Base-by-base conservation (phyloP, 306 rosid genomes). In the Lathyrus sativus region DNA sequence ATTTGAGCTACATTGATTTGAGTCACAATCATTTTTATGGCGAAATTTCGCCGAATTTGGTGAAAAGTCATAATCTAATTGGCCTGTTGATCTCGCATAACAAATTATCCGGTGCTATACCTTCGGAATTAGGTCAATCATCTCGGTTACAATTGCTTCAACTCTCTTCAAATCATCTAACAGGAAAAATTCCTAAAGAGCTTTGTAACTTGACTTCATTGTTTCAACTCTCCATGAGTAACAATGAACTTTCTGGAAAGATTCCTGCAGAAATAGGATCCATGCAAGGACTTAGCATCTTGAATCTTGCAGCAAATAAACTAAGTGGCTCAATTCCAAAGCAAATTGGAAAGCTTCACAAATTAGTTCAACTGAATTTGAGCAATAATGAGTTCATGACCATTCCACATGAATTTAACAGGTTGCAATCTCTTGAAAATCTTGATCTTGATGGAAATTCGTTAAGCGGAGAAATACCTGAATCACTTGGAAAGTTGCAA, bases 381-480 rank as follows among this genome's bases (percentile, higher is more conserved):
- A 73, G 82, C 42, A 38, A 12, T 5, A 78, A 78, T 13, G 44
- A 45, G 26, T 73, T 78, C 54, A n/a, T 1, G 9, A 11, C 7
- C 11, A 62, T 78, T 62, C 79, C 79, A 1, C 5, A 11, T 29
- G 69, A 80, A 57, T 9, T 73, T 24, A 28, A 39, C 11, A 59
- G 63, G 28, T 26, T 83, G 51, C 50, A 66, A 0, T 46, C 7
- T 67, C 82, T 86, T 39, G 18, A 70, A 63, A 9, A 0, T 49
- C 84, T 85, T 43, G 89, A 85, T 82, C 77, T 82, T 13, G 73
- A 85, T 76, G 8, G 66, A 14, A 85, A 82, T 19, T 15, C 9
- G 3, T 62, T 82, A 9, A 43, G 5, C 18, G 61, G 74, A 18
- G 35, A 57, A 28, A 74, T 85, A 29, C 86, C 89, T 8, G 42